Evolutionary conservation across 2,329 filamentous ascomycete genomes (phyloP).

Genomic region (Sclerotinia sclerotiorum): DNA sequence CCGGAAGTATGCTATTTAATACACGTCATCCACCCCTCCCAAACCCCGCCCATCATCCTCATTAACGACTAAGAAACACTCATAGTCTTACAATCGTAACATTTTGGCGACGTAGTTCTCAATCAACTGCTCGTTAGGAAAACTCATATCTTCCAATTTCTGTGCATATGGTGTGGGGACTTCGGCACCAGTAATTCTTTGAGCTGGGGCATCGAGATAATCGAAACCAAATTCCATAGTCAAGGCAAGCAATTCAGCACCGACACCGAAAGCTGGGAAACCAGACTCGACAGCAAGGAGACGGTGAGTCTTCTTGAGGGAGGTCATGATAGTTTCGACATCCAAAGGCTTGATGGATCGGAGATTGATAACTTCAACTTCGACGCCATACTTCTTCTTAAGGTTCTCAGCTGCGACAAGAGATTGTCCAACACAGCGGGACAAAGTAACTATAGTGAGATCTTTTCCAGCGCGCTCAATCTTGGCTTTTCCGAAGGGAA

Average conservation of each 20-base stretch:
- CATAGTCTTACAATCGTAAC: conserved; percentile 63
- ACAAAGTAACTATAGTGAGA: conserved; percentile 90
- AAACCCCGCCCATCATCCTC: conserved; percentile 5
- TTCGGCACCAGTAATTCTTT: conserved; percentile 93
- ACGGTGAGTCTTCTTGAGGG: conserved; percentile 96
- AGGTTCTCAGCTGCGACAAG: conserved; percentile 84
- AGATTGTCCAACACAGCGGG: conserved; percentile 91
- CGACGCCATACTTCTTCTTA: conserved; percentile 94
- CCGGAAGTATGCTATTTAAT: conserved; percentile 21
- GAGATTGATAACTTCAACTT: conserved; percentile 96
- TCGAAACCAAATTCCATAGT: conserved; percentile 98
- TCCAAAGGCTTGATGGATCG: conserved; percentile 97
- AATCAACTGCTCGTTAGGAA: conserved; percentile 88
- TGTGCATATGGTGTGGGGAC: conserved; percentile 94
- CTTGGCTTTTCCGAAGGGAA: conserved; percentile 99
- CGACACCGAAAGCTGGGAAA: conserved; percentile 92
- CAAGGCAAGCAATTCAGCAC: conserved; percentile 87
- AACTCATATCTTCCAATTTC: conserved; percentile 90
- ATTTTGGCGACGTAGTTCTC: conserved; percentile 87
- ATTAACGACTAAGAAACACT: neutral
- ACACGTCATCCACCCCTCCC: conserved; percentile 10
- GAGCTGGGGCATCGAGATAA: conserved; percentile 91
- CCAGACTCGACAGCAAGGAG: conserved; percentile 92
- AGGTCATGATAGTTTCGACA: conserved; percentile 91
- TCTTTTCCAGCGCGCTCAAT: conserved; percentile 96